Conservation (phyloP, 345 rosid genomes). For the Rubroshorea leprosula region DNA sequence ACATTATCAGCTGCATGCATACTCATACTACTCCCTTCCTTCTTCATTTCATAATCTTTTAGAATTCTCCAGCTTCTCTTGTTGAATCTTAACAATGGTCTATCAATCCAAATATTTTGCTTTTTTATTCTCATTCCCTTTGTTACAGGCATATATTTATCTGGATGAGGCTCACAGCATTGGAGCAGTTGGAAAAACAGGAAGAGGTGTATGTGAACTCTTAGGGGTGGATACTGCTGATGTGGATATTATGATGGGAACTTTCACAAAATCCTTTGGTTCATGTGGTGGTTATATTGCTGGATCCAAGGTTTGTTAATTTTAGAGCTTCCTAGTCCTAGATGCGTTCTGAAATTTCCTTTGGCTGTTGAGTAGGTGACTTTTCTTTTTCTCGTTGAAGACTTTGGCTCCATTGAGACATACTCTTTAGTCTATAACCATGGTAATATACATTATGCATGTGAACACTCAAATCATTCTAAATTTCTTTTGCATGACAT, state of each 20-base stretch:
- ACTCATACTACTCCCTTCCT: no score
- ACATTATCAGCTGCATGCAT: neutral
- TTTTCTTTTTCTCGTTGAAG: neutral
- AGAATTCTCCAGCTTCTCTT: no score
- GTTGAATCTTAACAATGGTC: no score
- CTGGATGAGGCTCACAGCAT: conserved; percentile 99
- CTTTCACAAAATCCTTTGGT: conserved; percentile 96
- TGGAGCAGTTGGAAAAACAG: conserved; percentile 92
- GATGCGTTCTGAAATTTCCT: neutral
- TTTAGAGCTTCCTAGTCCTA: neutral
- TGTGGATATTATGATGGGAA: conserved; percentile 99
- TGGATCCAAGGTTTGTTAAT: conserved; percentile 66
- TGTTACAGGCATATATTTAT: conserved; percentile 66
- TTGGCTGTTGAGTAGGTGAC: neutral
- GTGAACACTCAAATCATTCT: neutral
- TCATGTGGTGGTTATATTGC: conserved; percentile 98
- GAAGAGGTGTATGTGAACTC: conserved; percentile 95
- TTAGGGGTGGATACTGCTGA: conserved; percentile 87
- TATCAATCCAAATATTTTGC: no score
- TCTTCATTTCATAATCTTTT: no score
- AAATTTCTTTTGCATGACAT: neutral
- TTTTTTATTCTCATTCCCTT: neutral
- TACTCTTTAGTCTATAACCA: neutral
- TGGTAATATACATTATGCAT: neutral
- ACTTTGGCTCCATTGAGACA: no score